Evolutionary conservation across 306 rosid species (phyloP).

Genomic region (Cotoneaster glaucophyllus): DNA sequence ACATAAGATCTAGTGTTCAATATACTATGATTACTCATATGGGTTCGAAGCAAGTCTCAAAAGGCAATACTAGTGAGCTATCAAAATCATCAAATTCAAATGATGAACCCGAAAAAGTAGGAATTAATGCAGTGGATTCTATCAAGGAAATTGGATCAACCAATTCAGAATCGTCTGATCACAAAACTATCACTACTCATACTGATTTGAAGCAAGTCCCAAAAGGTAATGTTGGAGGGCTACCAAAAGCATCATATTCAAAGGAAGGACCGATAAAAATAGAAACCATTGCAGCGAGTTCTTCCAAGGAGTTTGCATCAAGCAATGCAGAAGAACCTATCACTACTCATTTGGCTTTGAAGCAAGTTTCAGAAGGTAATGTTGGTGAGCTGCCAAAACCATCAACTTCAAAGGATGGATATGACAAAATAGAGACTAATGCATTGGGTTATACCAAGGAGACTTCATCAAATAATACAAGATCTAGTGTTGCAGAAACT

Average conservation of each 20-base stretch:
- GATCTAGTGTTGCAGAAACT: conserved; percentile 15
- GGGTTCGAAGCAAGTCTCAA: not conserved
- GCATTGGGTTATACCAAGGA: conserved; percentile 5
- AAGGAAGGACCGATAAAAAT: conserved; percentile 12
- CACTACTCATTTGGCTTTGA: not conserved
- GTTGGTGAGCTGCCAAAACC: not conserved
- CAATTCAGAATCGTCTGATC: not conserved
- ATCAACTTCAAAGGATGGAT: not conserved
- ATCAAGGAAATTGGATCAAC: not conserved
- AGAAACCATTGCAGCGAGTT: conserved; percentile 22
- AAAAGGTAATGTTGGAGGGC: conserved; percentile 28
- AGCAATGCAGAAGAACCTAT: not conserved
- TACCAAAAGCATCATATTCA: conserved; percentile 14
- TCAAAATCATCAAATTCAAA: not conserved
- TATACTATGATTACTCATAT: not conserved
- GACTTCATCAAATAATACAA: not conserved
- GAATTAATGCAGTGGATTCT: conserved; percentile 22
- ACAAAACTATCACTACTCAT: conserved; percentile 9
- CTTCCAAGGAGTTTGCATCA: conserved; percentile 19
- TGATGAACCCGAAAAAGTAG: not conserved
- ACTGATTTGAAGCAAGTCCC: conserved; percentile 28
- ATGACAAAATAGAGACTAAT: not conserved
- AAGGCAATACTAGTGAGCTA: not conserved
- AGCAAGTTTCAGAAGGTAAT: not conserved
- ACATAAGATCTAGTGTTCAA: not conserved